Evolutionary conservation across 352 stramenopile genomes (phyloP), one percentile per base, ranked within the genome.

Genomic region (Pythium aphanidermatum): DNA sequence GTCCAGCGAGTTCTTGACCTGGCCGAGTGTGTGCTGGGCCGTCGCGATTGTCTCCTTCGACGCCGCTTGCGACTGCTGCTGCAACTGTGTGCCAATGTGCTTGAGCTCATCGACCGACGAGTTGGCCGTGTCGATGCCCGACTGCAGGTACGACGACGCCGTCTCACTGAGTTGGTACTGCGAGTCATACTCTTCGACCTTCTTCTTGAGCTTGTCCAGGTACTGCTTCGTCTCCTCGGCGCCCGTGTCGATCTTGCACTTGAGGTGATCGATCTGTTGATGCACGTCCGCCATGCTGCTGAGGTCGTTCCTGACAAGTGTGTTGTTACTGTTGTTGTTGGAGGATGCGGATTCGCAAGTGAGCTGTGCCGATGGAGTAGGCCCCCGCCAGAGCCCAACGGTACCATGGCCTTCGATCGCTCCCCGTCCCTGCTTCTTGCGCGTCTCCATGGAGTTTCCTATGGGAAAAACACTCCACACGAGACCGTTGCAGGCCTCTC

Each of bases 151-250:
- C 33, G 70, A 26, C 0, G 46, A 49, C 17, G 76, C 71, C 19
- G 69, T 70, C 54, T 76, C 52, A 13, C 60, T 65, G 29, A 74
- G 45, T 33, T 71, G 43, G 63, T 83, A 51, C 7, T 70, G 27
- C 46, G 61, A 38, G 52, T 84, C 65, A 30, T 80, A 86, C 12
- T 77, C 63, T 24, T 72, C 53, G 6, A 86, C 51, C 33, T 65
- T 65, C 49, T 78, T 74, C 35, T 76, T 80, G 38, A 86, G 58
- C 69, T 81, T 51, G 14, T 63, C 65, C 45, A 86, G 42, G 46
- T 86, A 86, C 3, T 43, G 54, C 35, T 77, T 72, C 34, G 74
- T 72, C 49, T 81, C 71, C 27, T 80, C 46, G 25, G 68, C 66
- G 24, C 64, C 66, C 33, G 63, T 57, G 30, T 79, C 55, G 42